These are phyloP conservation scores for Thelonectria rubi DNA, from an alignment of 2,329 filamentous ascomycete species.

Conservation along the genomic window DNA sequence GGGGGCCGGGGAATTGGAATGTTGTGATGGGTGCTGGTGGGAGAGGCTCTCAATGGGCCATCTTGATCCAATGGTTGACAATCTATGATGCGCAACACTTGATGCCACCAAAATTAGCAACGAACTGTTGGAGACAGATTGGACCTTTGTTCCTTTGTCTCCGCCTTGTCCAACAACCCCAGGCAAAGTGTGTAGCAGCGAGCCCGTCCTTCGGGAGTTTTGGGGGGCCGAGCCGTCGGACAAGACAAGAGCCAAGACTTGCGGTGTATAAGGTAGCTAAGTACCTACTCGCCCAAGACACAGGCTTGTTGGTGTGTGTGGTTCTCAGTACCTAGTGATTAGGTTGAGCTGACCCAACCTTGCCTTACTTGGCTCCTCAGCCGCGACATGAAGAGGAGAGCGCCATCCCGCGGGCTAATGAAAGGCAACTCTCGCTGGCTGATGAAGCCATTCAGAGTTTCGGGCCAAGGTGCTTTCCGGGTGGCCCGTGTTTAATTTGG, in stretches of 20 bases:
- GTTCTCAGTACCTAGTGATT: not conserved
- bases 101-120: not conserved
- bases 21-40: not conserved
- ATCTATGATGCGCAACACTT: not conserved
- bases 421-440: slow-evolving; percentile 16
- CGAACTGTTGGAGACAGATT: too few species aligned
- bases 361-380: slow-evolving; percentile 1
- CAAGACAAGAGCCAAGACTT: not conserved
- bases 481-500: too few species aligned
- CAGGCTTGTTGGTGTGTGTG: not conserved
- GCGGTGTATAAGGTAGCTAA: too few species aligned
- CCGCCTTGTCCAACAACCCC: not conserved
- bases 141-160: not conserved
- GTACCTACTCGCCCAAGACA: too few species aligned
- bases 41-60: not conserved
- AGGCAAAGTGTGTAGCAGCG: not conserved
- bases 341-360: slow-evolving; percentile 25
- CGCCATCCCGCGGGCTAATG: slow-evolving; percentile 9
- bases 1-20: too few species aligned
- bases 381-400: slow-evolving; percentile 11
- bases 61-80: too few species aligned
- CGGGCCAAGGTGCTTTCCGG: too few species aligned
- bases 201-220: not conserved
- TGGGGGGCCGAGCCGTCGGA: not conserved
- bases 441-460: not conserved